phyloP scores from a whole-genome alignment of 2,329 filamentous ascomycete species.

The Talaromyces sp. region DNA sequence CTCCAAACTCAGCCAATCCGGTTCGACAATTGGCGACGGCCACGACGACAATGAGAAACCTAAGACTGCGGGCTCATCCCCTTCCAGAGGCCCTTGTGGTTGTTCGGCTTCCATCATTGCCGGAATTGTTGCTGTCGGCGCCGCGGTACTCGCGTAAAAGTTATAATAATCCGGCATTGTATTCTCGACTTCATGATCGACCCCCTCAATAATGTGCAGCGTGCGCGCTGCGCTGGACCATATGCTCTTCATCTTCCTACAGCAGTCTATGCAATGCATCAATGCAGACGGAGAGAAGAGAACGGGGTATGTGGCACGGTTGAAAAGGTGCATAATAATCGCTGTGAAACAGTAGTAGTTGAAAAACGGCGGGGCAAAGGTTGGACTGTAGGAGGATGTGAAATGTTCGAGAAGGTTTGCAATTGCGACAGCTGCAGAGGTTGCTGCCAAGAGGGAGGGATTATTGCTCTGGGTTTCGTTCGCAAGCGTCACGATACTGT shows the following conservation, averaged over 20 bases:
- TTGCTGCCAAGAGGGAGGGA: not conserved
- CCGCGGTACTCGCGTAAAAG: not conserved
- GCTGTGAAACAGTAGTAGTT: conserved; percentile 19
- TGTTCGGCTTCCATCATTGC: not conserved
- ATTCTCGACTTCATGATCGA: conserved; percentile 17
- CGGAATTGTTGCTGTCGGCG: not conserved
- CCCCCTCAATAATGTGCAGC: conserved; percentile 17
- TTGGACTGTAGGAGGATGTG: conserved; percentile 17
- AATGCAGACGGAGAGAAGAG: conserved; percentile 18
- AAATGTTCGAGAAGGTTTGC: conserved; percentile 16
- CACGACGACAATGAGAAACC: conserved; percentile 15
- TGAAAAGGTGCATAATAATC: conserved; percentile 19
- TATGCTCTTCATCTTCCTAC: conserved; percentile 19
- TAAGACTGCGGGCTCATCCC: not conserved
- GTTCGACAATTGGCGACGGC: conserved; percentile 17
- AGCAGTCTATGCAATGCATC: conserved; percentile 18
- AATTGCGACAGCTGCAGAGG: not conserved
- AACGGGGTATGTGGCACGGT: conserved; percentile 16
- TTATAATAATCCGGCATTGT: not conserved
- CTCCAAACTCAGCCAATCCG: conserved; percentile 18
- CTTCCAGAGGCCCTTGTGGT: not conserved
- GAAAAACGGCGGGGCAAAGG: conserved; percentile 17
- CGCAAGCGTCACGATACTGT: not conserved
- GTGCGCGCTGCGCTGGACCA: conserved; percentile 18
- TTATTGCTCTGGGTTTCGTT: conserved; percentile 2